Evolutionary conservation across 176 grass and related monocot genomes (phyloP).

Genomic region (Zoysia pacifica): DNA sequence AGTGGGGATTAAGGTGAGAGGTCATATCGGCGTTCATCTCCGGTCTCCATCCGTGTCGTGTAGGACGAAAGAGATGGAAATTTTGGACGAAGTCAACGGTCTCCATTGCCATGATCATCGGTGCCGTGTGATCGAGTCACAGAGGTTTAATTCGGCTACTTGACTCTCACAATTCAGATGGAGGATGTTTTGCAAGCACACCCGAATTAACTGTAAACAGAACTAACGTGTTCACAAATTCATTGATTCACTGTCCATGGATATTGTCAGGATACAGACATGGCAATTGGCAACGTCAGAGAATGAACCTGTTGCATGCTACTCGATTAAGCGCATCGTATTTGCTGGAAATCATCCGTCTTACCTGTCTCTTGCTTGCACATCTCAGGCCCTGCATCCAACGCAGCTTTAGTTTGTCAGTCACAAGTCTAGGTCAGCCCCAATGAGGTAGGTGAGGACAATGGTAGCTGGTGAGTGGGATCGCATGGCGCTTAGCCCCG

Average conservation of each 20-base stretch:
- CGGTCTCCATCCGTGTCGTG: slow-evolving; percentile 40
- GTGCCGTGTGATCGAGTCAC: slow-evolving; percentile 15
- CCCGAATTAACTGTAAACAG: background rate
- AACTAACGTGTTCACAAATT: background rate
- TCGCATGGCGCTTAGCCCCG: slow-evolving; percentile 14
- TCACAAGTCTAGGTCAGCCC: slow-evolving; percentile 1
- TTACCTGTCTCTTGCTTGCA: background rate
- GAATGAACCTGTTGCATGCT: slow-evolving; percentile 2
- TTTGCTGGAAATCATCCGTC: slow-evolving; percentile 20
- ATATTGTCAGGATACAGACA: background rate
- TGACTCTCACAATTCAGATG: background rate
- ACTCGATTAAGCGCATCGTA: slow-evolving; percentile 17
- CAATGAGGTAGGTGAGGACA: slow-evolving; percentile 46
- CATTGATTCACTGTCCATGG: background rate
- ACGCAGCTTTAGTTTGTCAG: background rate
- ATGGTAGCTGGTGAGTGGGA: slow-evolving; percentile 39
- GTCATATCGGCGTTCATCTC: slow-evolving; percentile 32
- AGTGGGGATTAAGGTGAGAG: slow-evolving; percentile 33
- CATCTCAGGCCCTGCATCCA: slow-evolving; percentile 1
- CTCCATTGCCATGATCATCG: slow-evolving; percentile 13
- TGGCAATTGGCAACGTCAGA: slow-evolving; percentile 25
- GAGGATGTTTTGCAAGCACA: background rate
- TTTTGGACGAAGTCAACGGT: background rate
- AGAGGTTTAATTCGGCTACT: background rate
- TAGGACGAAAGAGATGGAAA: slow-evolving; percentile 29